These are phyloP conservation scores for Cystobasidium tubakii DNA, from an alignment of 768 basidiomycete species.

Conservation along the genomic window DNA sequence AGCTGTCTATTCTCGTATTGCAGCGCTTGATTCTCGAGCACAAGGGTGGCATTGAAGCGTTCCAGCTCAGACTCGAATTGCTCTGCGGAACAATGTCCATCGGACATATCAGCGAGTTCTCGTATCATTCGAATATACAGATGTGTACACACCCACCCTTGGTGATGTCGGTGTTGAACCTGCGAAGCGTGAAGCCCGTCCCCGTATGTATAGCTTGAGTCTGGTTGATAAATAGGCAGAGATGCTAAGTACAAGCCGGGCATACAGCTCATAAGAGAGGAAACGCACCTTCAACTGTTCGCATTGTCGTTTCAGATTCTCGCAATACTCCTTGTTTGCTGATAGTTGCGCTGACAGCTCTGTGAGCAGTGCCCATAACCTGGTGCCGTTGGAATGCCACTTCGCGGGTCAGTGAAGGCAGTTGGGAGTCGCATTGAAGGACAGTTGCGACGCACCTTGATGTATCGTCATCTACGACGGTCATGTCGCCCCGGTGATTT, in stretches of 20 bases:
- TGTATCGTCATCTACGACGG: slow-evolving; percentile 27
- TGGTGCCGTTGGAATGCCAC: slow-evolving; percentile 37
- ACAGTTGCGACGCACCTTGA: neutral
- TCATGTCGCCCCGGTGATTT: no score
- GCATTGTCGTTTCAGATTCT: slow-evolving; percentile 63
- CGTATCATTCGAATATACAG: neutral
- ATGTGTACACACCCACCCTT: slow-evolving; percentile 57
- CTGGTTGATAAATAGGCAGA: slow-evolving; percentile 49
- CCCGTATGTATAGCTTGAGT: slow-evolving; percentile 67
- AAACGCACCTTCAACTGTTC: slow-evolving; percentile 64
- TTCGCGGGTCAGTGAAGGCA: neutral
- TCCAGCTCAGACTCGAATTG: slow-evolving; percentile 87
- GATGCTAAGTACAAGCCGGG: neutral
- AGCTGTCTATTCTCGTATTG: slow-evolving; percentile 94
- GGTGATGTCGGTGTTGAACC: slow-evolving; percentile 80
- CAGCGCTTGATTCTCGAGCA: slow-evolving; percentile 88
- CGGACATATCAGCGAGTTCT: neutral
- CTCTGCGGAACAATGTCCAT: slow-evolving; percentile 55
- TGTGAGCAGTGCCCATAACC: slow-evolving; percentile 70
- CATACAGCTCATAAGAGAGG: slow-evolving; percentile 1
- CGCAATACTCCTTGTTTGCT: slow-evolving; percentile 71
- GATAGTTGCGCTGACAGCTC: slow-evolving; percentile 78
- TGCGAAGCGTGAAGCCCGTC: slow-evolving; percentile 69
- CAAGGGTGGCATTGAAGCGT: slow-evolving; percentile 74
- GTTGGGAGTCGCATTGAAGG: neutral